Conservation (phyloP, 441 rosid species). For the Erodium trifolium region DNA sequence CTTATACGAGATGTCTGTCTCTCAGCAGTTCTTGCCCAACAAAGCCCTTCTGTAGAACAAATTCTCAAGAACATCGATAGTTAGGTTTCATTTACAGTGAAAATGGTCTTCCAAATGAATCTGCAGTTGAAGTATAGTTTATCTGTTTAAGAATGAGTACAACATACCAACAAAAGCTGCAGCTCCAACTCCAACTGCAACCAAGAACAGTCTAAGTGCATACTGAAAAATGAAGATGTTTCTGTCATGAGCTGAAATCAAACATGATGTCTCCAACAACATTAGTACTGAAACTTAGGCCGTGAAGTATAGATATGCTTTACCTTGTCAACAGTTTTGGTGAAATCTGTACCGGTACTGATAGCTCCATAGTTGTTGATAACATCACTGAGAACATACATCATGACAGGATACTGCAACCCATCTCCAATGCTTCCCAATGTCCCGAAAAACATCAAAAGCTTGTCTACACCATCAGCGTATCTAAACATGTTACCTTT, state of each 20-base stretch:
- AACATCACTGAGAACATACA: constrained; percentile 5
- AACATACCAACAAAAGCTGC: constrained; percentile 10
- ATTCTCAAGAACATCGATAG: background rate
- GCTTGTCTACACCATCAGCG: constrained; percentile 5
- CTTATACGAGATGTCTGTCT: constrained; percentile 62
- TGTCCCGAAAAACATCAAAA: constrained; percentile 7
- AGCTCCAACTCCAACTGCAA: constrained; percentile 9
- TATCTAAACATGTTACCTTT: constrained; percentile 4
- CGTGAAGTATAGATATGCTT: background rate
- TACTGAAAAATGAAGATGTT: background rate
- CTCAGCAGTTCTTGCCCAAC: constrained; percentile 67
- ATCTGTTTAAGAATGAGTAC: background rate
- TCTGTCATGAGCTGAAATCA: too few relatives aligned
- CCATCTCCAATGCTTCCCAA: constrained; percentile 10
- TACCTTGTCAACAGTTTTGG: constrained; percentile 1
- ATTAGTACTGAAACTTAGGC: background rate
- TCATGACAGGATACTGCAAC: constrained; percentile 7
- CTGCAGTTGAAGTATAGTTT: background rate
- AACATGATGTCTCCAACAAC: background rate
- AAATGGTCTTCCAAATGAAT: background rate
- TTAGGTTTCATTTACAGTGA: background rate
- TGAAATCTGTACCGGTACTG: background rate
- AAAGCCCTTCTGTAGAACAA: constrained; percentile 49
- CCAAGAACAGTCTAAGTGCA: constrained; percentile 7
- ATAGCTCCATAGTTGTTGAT: constrained; percentile 5